Evolutionary conservation across 2,329 filamentous ascomycete species (phyloP), one percentile per base, ranked within the genome.

Genomic region (Juglanconis oblonga): DNA sequence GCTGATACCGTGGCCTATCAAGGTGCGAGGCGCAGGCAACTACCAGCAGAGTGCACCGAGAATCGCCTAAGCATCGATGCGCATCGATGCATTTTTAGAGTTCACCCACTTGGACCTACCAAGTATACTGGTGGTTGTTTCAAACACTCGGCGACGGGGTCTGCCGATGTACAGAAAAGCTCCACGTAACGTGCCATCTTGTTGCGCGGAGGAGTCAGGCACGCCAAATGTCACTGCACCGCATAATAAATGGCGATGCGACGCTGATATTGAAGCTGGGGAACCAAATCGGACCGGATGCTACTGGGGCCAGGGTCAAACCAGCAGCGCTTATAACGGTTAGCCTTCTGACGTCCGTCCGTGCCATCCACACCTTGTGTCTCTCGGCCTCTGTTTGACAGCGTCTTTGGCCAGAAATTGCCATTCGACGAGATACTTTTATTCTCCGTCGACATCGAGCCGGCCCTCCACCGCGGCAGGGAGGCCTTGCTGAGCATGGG

Each of bases 401-500:
- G 49, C 32, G 13, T 32, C 32, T 32, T 50, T n/a, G 48, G 17
- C 31, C 52, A 53, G 38, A 44, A 42, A 54, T 5, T 13, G 52
- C 52, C 44, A 31, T 45, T 45, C 31, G 38, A 42, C 45, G 36
- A 32, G 33, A 33, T 55, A 33, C 52, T n/a, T 55, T 55, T 55
- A 52, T 54, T 54, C 59, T 57, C 42, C 52, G 52, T 45, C 40
- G 57, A 38, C 40, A 57, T 52, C 51, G 52, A 50, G 56, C 56
- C 44, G 47, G 59, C 45, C 55, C 54, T 40, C 50, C 35, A 52
- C 48, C 50, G 29, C 52, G 48, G 48, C 59, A 59, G 38, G 40
- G 40, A 59, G 51, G 33, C 52, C 52, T 38, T 48, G 52, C 14
- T 33, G n/a, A 42, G 49, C 59, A 62, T 62, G 59, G 59, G 51